These are phyloP conservation scores for Cardiospermum halicacabum DNA, from an alignment of 345 rosid species.

Conservation along the genomic window DNA sequence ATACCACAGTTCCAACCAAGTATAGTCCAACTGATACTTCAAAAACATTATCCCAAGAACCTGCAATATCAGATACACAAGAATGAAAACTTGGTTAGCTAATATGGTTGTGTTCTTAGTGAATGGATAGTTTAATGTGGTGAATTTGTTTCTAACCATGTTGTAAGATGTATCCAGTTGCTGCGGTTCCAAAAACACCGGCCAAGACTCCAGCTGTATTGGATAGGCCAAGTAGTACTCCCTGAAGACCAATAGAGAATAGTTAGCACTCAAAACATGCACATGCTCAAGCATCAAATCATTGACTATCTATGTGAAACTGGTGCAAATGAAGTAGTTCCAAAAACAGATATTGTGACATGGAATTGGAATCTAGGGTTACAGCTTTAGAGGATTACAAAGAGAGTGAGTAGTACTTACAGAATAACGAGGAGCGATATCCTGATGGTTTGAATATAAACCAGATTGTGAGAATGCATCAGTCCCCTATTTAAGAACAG, in stretches of 20 bases:
- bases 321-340: neutral
- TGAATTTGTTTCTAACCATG: slow-evolving; percentile 44
- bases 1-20: slow-evolving; percentile 73
- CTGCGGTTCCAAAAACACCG: slow-evolving; percentile 93
- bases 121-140: too few relatives aligned
- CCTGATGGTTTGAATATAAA: slow-evolving; percentile 91
- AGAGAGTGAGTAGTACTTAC: slow-evolving; percentile 37
- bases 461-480: slow-evolving; percentile 99
- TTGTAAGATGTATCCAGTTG: slow-evolving; percentile 88
- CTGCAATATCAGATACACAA: slow-evolving; percentile 27
- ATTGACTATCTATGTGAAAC: too few relatives aligned
- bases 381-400: neutral
- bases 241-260: slow-evolving; percentile 35
- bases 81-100: neutral
- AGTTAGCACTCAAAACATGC: too few relatives aligned
- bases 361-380: slow-evolving; percentile 2
- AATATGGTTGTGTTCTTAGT: too few relatives aligned
- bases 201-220: slow-evolving; percentile 95
- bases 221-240: slow-evolving; percentile 86
- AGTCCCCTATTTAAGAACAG: slow-evolving; percentile 43
- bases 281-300: too few relatives aligned
- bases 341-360: neutral
- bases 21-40: slow-evolving; percentile 83
- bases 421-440: slow-evolving; percentile 91
- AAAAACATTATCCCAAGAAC: slow-evolving; percentile 96